Percentiles rank a stretch among this genome's conserved stretches.
These are phyloP conservation scores for Umbelopsis isabellina DNA, from an alignment of 192 early-diverging fungal genomes.

Conservation along the genomic window DNA sequence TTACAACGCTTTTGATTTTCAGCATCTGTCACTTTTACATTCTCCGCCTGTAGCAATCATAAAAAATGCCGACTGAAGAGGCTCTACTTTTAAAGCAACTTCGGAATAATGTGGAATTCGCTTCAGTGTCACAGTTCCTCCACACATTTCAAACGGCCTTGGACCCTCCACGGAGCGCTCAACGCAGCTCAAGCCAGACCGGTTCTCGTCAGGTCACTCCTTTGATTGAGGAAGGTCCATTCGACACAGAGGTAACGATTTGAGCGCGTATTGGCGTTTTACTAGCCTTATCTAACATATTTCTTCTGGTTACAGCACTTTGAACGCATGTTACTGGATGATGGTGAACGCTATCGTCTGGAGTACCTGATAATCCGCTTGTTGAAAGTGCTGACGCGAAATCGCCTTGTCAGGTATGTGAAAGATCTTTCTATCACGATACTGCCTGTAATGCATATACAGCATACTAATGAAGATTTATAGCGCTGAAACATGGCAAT, in stretches of 20 bases:
- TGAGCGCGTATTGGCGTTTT: background rate
- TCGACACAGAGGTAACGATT: slow-evolving; percentile 58
- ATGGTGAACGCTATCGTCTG: slow-evolving; percentile 41
- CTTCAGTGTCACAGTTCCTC: slow-evolving; percentile 70
- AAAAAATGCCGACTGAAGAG: slow-evolving; percentile 20
- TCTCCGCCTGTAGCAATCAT: slow-evolving; percentile 18
- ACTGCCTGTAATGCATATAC: background rate
- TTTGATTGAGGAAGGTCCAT: slow-evolving; percentile 25
- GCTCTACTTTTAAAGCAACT: background rate
- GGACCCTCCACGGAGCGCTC: slow-evolving; percentile 38
- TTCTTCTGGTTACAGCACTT: slow-evolving; percentile 44
- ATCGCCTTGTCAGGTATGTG: slow-evolving; percentile 47
- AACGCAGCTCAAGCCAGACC: slow-evolving; percentile 33
- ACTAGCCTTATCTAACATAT: slow-evolving; percentile 1
- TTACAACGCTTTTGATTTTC: slow-evolving; percentile 10
- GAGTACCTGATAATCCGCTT: slow-evolving; percentile 52
- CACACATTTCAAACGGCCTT: slow-evolving; percentile 65
- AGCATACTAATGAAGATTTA: background rate
- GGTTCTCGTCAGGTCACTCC: slow-evolving; percentile 4
- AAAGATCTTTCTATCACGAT: background rate
- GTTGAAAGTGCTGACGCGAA: slow-evolving; percentile 49
- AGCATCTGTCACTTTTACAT: slow-evolving; percentile 23
- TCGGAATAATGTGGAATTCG: slow-evolving; percentile 66
- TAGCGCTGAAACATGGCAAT: slow-evolving; percentile 33
- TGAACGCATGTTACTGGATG: slow-evolving; percentile 54